Percentiles rank a stretch among this genome's conserved stretches.
Conservation (phyloP, 1,139 yeast species). For the Schwanniomyces etchellsii region DNA sequence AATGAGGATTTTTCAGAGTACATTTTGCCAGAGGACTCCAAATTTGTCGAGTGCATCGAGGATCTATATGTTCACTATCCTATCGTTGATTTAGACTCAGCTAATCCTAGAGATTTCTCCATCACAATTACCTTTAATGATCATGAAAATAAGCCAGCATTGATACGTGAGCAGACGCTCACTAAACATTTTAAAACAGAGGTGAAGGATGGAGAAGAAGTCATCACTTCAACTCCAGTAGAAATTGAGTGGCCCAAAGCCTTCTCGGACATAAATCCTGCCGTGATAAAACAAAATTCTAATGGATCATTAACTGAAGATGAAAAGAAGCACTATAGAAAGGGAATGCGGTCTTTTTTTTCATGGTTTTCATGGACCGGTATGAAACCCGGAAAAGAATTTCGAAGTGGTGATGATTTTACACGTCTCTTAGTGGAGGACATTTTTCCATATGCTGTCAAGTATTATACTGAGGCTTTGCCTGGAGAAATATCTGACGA, state of each 20-base stretch:
- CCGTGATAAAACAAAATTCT: constrained; percentile 27
- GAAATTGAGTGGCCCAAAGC: constrained; percentile 57
- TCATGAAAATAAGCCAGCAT: constrained; percentile 22
- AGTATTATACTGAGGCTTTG: constrained; percentile 66
- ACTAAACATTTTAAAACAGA: constrained; percentile 45
- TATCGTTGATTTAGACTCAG: constrained; percentile 20
- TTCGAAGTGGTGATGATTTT: constrained; percentile 65
- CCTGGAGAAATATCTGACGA: constrained; percentile 51
- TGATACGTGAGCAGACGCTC: constrained; percentile 46
- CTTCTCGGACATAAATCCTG: constrained; percentile 49
- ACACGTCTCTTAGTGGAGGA: constrained; percentile 61
- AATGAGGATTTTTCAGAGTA: constrained; percentile 74
- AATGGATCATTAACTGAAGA: constrained; percentile 34
- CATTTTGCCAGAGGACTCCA: constrained; percentile 60
- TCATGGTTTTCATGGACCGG: constrained; percentile 80
- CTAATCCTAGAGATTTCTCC: constrained; percentile 45
- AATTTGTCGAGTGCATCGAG: constrained; percentile 54
- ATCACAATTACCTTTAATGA: constrained; percentile 47
- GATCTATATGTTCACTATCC: constrained; percentile 53
- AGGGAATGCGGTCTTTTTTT: constrained; percentile 70
- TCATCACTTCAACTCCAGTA: constrained; percentile 44
- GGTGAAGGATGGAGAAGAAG: constrained; percentile 47
- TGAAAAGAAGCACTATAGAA: constrained; percentile 56
- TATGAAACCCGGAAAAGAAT: constrained; percentile 64
- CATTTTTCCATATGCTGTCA: constrained; percentile 65